Conservation (phyloP, 2,329 filamentous ascomycete genomes). For the Alternaria sp. region DNA sequence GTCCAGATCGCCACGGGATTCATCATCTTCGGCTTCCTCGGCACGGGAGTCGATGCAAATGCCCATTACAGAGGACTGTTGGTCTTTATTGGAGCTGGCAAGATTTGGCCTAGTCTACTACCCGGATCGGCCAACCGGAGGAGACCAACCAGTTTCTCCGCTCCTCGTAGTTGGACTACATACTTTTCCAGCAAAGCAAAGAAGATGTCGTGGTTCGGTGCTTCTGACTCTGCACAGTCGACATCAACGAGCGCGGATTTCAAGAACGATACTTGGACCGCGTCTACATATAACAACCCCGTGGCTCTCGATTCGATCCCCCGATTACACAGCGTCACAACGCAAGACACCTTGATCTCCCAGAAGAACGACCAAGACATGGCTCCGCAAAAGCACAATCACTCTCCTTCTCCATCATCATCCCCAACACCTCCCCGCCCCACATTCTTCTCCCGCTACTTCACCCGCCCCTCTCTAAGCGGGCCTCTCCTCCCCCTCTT, state of each 20-base stretch:
- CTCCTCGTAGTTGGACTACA: constrained; percentile 23
- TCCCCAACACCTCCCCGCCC: background rate
- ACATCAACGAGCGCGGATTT: constrained; percentile 23
- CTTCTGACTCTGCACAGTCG: constrained; percentile 8
- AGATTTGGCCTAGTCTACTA: constrained; percentile 39
- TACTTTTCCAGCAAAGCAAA: constrained; percentile 32
- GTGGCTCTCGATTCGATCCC: background rate
- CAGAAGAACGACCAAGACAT: background rate
- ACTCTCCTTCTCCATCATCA: background rate
- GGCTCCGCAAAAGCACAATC: background rate
- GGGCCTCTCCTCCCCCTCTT: constrained; percentile 29
- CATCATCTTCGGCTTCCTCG: constrained; percentile 68
- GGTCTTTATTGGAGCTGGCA: constrained; percentile 34
- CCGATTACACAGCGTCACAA: constrained; percentile 11
- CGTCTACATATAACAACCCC: constrained; percentile 21
- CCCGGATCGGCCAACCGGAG: constrained; percentile 18
- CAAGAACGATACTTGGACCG: constrained; percentile 8
- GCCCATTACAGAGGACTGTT: constrained; percentile 38
- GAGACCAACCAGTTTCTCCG: constrained; percentile 19
- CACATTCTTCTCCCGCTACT: constrained; percentile 29
- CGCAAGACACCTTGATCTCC: constrained; percentile 10
- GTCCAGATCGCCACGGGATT: constrained; percentile 61
- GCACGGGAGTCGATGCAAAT: constrained; percentile 65
- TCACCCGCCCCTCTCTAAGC: constrained; percentile 10
- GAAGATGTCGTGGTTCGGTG: constrained; percentile 26